Percentiles rank a stretch among this genome's conserved stretches.
Conservation (phyloP, 2,329 filamentous ascomycete genomes). For the Alternaria hordeiaustralica region DNA sequence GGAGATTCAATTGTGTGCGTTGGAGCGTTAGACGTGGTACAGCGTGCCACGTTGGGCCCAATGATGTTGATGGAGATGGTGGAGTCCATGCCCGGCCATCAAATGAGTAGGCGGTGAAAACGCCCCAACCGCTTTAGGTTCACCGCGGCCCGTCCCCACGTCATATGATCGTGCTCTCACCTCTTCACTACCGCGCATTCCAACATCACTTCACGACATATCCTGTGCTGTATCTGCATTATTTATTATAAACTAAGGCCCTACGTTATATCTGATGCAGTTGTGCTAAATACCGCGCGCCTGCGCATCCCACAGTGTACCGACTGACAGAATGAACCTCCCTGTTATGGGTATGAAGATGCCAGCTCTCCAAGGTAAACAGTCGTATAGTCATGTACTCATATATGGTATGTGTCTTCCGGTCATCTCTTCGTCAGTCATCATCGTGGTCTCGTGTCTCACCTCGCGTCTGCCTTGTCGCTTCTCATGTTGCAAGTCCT, state of each 20-base stretch:
- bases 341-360: neutral
- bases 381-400: neutral
- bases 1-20: slow-evolving; percentile 39
- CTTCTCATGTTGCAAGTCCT: slow-evolving; percentile 23
- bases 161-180: slow-evolving; percentile 10
- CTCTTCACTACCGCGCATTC: neutral
- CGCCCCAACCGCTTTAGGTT: slow-evolving; percentile 34
- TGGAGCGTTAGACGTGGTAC: slow-evolving; percentile 32
- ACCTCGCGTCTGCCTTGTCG: neutral
- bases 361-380: neutral
- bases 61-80: slow-evolving; percentile 34
- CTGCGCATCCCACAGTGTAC: neutral
- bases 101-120: slow-evolving; percentile 37
- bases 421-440: neutral
- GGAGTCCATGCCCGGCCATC: slow-evolving; percentile 29
- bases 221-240: neutral
- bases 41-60: slow-evolving; percentile 44
- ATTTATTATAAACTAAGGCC: neutral
- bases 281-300: neutral
- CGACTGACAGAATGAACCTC: neutral
- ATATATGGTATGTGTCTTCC: neutral
- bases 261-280: neutral
- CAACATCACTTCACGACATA: neutral
- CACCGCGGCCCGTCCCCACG: slow-evolving; percentile 34
- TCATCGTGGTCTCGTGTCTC: neutral